Evolutionary conservation across 1,284 basidiomycete genomes (phyloP).

Genomic region (Athelia sp.): DNA sequence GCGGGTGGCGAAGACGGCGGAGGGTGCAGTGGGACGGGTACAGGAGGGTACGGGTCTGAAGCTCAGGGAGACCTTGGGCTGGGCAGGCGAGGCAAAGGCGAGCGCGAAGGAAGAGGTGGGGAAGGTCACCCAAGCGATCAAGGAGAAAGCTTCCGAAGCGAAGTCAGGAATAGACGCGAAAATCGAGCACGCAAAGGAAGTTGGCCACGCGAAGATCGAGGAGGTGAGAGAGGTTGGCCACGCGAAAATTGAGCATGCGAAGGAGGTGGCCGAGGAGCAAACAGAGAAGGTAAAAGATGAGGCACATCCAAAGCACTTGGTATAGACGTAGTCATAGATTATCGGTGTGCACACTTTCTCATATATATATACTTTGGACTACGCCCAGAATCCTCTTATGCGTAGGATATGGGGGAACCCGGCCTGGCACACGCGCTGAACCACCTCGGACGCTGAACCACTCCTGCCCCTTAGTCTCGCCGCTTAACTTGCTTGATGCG

Average conservation of each 20-base stretch:
- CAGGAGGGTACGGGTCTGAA: constrained; percentile 34
- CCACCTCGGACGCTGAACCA: no score
- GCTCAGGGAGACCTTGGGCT: constrained; percentile 27
- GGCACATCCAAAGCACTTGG: background rate
- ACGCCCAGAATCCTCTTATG: no score
- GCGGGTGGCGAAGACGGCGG: constrained; percentile 21
- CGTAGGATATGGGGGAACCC: no score
- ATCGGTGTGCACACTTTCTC: no score
- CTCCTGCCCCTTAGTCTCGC: no score
- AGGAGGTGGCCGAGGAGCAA: background rate
- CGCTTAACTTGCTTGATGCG: no score
- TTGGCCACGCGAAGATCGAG: no score
- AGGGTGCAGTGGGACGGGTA: constrained; percentile 25
- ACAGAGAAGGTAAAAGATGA: background rate
- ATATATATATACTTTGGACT: no score
- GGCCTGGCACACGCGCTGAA: no score
- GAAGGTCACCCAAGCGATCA: no score
- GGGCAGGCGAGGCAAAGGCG: constrained; percentile 3
- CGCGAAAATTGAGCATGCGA: background rate
- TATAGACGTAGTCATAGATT: background rate
- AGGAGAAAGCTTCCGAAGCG: background rate
- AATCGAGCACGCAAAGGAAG: background rate
- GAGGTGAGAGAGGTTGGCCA: no score
- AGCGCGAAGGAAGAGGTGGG: background rate
- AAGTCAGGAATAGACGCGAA: background rate